These are phyloP conservation scores for Moesziomyces sp. DNA, from an alignment of 1,284 basidiomycete genomes.

Conservation along the genomic window DNA sequence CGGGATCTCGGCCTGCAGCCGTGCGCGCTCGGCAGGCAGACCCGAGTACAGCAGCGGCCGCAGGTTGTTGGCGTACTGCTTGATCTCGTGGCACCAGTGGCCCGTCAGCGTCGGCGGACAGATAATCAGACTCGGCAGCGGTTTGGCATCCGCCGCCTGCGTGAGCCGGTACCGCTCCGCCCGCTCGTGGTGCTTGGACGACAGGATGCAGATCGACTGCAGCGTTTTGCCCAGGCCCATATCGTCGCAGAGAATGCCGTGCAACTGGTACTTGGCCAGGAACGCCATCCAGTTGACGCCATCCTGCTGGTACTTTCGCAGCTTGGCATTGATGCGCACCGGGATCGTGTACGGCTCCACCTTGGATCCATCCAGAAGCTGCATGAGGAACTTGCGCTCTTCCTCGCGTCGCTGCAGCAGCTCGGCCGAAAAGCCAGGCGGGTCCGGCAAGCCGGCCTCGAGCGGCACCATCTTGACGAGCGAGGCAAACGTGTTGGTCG, in stretches of 20 bases:
- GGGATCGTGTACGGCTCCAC: conserved; percentile 91
- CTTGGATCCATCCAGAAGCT: conserved; percentile 82
- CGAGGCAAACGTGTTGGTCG: conserved; percentile 96
- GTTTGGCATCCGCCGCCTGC: conserved; percentile 80
- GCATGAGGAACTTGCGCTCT: conserved; percentile 91
- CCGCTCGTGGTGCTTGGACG: conserved; percentile 91
- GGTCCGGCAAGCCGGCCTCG: conserved; percentile 95
- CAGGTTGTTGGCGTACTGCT: conserved; percentile 89
- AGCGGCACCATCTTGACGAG: conserved; percentile 99
- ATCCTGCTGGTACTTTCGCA: conserved; percentile 97
- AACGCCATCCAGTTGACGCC: conserved; percentile 99
- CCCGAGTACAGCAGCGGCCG: conserved; percentile 90
- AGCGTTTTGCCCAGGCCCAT: conserved; percentile 99
- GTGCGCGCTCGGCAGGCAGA: conserved; percentile 83
- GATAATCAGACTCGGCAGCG: conserved; percentile 91
- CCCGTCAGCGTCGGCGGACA: conserved; percentile 96
- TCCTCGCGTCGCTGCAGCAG: conserved; percentile 79
- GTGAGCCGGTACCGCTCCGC: conserved; percentile 77
- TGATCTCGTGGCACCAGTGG: conserved; percentile 98
- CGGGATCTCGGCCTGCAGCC: conserved; percentile 64
- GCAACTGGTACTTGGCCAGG: conserved; percentile 83
- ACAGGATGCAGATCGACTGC: conserved; percentile 97
- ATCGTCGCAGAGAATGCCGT: conserved; percentile 98
- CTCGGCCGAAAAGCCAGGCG: conserved; percentile 88
- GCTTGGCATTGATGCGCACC: conserved; percentile 88